Base-by-base conservation (phyloP, 2,329 filamentous ascomycete genomes). In the Colletotrichum sp. region DNA sequence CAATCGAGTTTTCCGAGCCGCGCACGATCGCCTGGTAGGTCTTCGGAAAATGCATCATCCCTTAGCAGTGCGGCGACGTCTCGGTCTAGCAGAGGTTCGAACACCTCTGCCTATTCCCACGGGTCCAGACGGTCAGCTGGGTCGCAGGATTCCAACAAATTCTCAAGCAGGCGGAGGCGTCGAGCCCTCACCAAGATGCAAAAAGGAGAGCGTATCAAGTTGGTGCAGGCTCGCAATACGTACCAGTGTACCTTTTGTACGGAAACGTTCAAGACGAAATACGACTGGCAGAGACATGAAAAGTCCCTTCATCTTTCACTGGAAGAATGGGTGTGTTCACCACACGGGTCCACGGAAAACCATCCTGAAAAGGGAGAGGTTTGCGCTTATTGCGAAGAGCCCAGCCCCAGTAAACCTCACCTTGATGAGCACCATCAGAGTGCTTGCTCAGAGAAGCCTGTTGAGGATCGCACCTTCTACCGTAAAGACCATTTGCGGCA, bases 231-330 rank as follows among this genome's bases (percentile, higher is more conserved):
- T 9, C 44, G 64, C 8, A 70, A 71, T 18, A 73, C 78, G 3
- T 85, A 83, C n/a, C 87, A 88, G 64, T 88, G 87, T 72, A 88
- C 87, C 0, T 88, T 88, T 63, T 88, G 87, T 70, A 87, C 86
- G 0, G 86, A 88, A 60, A 85, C 85, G 0, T 88, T 88, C 78
- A 85, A 84, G 65, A 84, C 84, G 0, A 88, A 87, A 16, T 84
- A 88, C 66, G 86, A 87, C 26, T 88, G 87, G 87, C 85, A 86
- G 44, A 83, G 90, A 24, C 90, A 91, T 76, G 90, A 91, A 72
- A 86, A 86, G 57, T 85, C 86, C 68, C 84, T 85, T 68, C 89
- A 83, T 80, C 84, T 84, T 65, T 89, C 85, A 12, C 88, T 88
- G 0, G 87, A 84, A 80, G 84, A 79, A 64, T 91, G 83, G 90